Evolutionary conservation across 805 yeast species (phyloP).

Genomic region (Metschnikowia corniflorae): DNA sequence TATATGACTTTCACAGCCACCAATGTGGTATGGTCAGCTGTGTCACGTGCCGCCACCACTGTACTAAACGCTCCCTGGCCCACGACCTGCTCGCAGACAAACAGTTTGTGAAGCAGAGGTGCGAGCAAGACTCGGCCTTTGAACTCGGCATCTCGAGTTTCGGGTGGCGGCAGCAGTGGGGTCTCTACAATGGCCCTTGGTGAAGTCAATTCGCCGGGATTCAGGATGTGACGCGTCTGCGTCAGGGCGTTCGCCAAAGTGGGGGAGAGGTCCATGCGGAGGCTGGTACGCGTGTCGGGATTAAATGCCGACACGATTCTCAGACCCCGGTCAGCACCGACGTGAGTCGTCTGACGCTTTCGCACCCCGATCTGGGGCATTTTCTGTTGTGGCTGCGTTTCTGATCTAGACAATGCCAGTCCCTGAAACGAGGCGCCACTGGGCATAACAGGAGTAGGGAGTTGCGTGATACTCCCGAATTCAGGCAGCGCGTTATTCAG

Average conservation of each 20-base stretch:
- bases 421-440: conserved; percentile 11
- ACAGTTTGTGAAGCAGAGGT: conserved; percentile 7
- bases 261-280: conserved; percentile 5
- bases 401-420: not conserved
- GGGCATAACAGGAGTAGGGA: conserved; percentile 43
- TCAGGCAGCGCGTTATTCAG: conserved; percentile 7
- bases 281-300: conserved; percentile 5
- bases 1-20: conserved; percentile 71
- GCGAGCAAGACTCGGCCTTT: conserved; percentile 12
- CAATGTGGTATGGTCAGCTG: conserved; percentile 17
- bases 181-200: not conserved
- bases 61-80: conserved; percentile 71
- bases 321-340: not conserved
- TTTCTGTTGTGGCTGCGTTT: no score
- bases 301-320: conserved; percentile 16
- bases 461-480: conserved; percentile 36
- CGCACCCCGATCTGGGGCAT: conserved; percentile 7
- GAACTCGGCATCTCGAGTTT: conserved; percentile 11
- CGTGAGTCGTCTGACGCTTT: conserved; percentile 4
- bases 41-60: conserved; percentile 48
- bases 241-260: conserved; percentile 4
- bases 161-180: conserved; percentile 10
- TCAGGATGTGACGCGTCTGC: conserved; percentile 12
- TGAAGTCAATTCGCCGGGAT: conserved; percentile 7
- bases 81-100: conserved; percentile 27